phyloP scores from a whole-genome alignment of 331 rosid genomes.

The Prunus yedoensis region DNA sequence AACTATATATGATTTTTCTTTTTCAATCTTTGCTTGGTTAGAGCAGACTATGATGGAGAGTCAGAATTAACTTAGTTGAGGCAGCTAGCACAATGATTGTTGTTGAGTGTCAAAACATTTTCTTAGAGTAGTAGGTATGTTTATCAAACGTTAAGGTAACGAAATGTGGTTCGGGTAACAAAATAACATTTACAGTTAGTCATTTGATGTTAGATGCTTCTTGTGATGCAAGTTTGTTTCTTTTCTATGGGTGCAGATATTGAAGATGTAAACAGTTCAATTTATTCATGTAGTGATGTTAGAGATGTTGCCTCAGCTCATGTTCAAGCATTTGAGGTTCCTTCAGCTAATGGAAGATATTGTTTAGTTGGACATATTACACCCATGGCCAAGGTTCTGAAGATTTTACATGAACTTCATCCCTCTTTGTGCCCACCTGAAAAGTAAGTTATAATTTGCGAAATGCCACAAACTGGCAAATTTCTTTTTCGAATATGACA shows the following conservation, averaged over 20 bases:
- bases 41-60: too few species aligned
- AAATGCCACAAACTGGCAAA: neutral
- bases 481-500: neutral
- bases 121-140: too few species aligned
- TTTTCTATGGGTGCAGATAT: neutral
- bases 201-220: neutral
- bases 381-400: neutral
- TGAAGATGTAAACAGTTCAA: neutral
- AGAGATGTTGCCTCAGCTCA: constrained; percentile 30
- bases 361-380: constrained; percentile 6
- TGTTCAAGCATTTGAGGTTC: constrained; percentile 21
- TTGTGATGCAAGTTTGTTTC: neutral
- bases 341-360: constrained; percentile 24
- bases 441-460: constrained; percentile 9
- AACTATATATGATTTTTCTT: neutral
- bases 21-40: neutral
- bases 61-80: too few species aligned
- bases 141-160: too few species aligned
- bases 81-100: too few species aligned
- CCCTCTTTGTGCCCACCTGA: constrained; percentile 13
- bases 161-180: too few species aligned
- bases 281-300: constrained; percentile 9
- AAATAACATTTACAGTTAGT: too few species aligned
- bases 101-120: too few species aligned
- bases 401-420: constrained; percentile 11